Base-by-base conservation (phyloP, 768 basidiomycete genomes). In the Grammothele lineata region DNA sequence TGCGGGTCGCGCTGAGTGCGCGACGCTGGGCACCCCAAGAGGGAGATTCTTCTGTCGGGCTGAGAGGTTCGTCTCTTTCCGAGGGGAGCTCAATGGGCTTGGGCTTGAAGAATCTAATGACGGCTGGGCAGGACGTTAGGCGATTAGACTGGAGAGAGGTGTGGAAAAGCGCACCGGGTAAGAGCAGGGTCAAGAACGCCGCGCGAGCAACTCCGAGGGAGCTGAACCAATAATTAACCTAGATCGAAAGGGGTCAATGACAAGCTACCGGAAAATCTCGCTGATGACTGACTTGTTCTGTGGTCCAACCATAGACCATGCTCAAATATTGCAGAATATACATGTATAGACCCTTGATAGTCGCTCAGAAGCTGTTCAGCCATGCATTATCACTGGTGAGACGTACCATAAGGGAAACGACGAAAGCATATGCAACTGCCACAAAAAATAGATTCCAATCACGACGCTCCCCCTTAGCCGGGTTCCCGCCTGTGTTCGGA, bases 181-280 rank as follows among this genome's bases (percentile, higher is more conserved):
- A 63, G 26, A 86, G 57, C 14, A 76, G 37, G 1, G 77, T 66
- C 51, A 89, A 64, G 56, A 76, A 75, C 2, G 77, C 3, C 0
- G 85, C 83, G 3, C 85, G 74, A 1, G 70, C 59, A 25, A 66
- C 66, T 6, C 81, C 80, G 9, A 80, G 58, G 10, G 76, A 55
- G 47, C 78, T 83, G 10, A 87, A 56, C 68, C 74, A 88, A 57
- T 88, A 88, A n/a, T 85, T 85, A n/a, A 82, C 61, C 87, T 88
- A 45, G 22, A 37, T 23, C 11, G 35, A 5, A 9, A 35, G 15
- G 22, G 19, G 25, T 38, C n/a, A n/a, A n/a, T n/a, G n/a, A n/a
- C n/a, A n/a, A n/a, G n/a, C 45, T n/a, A 34, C 7, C 33, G 22
- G 37, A 49, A n/a, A n/a, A 14, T 19, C 41, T 44, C 27, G 32